These are phyloP conservation scores for Backusella luteola DNA, from an alignment of 192 early-diverging fungal species.

Conservation along the genomic window DNA sequence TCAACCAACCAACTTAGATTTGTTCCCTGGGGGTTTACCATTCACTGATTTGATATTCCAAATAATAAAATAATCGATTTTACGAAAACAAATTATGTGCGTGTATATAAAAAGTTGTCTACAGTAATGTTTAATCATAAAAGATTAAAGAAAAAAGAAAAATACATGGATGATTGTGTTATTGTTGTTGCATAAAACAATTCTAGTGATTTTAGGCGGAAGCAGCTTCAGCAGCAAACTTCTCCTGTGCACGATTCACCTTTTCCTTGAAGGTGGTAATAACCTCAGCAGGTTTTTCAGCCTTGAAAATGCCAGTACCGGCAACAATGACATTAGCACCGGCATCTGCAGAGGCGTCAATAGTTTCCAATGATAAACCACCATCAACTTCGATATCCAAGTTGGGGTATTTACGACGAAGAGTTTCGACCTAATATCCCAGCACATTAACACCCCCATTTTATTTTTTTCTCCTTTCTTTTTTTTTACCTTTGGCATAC, in stretches of 20 bases:
- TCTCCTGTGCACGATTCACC: constrained; percentile 50
- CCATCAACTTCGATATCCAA: constrained; percentile 97
- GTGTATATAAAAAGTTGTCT: not conserved
- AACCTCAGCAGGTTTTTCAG: constrained; percentile 63
- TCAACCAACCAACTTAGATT: not conserved
- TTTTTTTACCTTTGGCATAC: constrained; percentile 75
- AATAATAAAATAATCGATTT: not conserved
- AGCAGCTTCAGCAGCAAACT: constrained; percentile 11
- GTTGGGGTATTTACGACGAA: constrained; percentile 77
- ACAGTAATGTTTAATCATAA: not conserved
- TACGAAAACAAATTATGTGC: not conserved
- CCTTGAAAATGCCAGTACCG: constrained; percentile 88
- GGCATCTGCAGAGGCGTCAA: constrained; percentile 81
- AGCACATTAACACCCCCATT: not conserved
- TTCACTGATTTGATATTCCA: not conserved
- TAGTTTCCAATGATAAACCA: constrained; percentile 79
- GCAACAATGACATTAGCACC: constrained; percentile 99
- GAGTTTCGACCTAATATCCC: constrained; percentile 44
- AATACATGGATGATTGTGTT: not conserved
- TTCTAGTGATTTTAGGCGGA: not conserved
- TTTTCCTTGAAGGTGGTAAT: constrained; percentile 62
- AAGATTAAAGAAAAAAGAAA: not conserved
- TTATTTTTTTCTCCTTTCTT: not conserved
- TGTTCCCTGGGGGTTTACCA: not conserved
- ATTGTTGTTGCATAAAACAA: not conserved